A percentile compares a stretch with the other conserved stretches of the same genome.
Conservation (phyloP, 1,284 basidiomycete genomes). For the Rhodotorula sp. region DNA sequence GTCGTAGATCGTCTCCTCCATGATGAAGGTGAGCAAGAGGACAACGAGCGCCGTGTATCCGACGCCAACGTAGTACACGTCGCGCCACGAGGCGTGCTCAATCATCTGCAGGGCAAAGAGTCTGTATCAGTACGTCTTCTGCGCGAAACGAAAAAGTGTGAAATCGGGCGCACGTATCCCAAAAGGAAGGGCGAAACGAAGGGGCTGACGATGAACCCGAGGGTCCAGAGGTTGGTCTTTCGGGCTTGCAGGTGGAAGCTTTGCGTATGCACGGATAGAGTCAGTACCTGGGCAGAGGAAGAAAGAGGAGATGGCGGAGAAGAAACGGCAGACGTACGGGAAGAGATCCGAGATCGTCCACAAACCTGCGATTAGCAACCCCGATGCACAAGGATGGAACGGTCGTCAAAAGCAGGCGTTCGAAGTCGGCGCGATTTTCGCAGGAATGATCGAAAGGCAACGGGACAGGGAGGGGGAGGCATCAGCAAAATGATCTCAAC, state of each 20-base stretch:
- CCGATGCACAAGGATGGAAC: too few species aligned
- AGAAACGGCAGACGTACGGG: conserved; percentile 52
- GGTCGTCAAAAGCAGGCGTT: too few species aligned
- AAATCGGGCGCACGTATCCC: neutral
- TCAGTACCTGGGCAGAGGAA: neutral
- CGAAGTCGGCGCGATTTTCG: too few species aligned
- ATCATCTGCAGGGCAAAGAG: conserved; percentile 65
- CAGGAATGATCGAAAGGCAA: too few species aligned
- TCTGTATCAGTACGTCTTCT: conserved; percentile 55
- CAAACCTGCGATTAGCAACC: neutral
- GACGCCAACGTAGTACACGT: conserved; percentile 64
- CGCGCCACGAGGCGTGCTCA: neutral
- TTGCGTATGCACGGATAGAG: neutral
- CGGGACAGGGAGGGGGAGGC: too few species aligned
- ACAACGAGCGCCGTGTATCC: conserved; percentile 62
- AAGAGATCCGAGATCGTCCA: conserved; percentile 57
- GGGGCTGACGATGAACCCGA: conserved; percentile 64
- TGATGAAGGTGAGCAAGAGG: conserved; percentile 59
- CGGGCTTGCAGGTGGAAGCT: conserved; percentile 66
- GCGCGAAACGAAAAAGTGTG: neutral
- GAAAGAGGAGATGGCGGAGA: neutral
- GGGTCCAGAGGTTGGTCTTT: conserved; percentile 72
- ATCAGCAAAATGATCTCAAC: too few species aligned
- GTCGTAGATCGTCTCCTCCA: conserved; percentile 68
- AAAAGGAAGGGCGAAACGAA: conserved; percentile 36